These are phyloP conservation scores for Botrytis sinoallii DNA, from an alignment of 2,329 filamentous ascomycete species.

Conservation along the genomic window DNA sequence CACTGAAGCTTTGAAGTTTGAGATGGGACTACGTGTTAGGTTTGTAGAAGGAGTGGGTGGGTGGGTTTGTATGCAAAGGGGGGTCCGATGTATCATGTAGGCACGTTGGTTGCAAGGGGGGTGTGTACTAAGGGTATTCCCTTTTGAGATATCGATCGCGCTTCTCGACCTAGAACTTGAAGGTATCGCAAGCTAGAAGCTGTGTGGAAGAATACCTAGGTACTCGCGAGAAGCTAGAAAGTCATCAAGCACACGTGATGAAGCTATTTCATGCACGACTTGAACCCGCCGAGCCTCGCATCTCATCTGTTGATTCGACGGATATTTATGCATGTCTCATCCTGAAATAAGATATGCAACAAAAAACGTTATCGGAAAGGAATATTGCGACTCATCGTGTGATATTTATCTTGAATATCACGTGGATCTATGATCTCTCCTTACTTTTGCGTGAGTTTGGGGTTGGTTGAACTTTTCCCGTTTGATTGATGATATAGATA, in stretches of 20 bases:
- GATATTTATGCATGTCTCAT: conserved; percentile 20
- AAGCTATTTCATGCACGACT: conserved; percentile 19
- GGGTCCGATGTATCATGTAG: too few species aligned
- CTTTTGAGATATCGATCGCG: not conserved
- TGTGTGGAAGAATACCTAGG: not conserved
- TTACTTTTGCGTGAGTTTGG: not conserved
- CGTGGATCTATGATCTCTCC: not conserved
- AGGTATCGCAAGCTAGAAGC: not conserved
- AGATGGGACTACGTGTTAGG: not conserved
- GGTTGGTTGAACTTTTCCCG: not conserved
- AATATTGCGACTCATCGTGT: not conserved
- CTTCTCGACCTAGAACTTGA: not conserved
- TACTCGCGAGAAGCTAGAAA: not conserved
- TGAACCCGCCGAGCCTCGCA: conserved; percentile 1
- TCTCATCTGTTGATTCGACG: conserved; percentile 9
- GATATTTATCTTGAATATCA: conserved; percentile 2
- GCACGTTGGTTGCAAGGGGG: too few species aligned
- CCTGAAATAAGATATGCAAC: conserved; percentile 18
- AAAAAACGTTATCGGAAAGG: conserved; percentile 7
- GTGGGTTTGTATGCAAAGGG: not conserved
- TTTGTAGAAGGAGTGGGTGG: not conserved
- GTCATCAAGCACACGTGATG: not conserved
- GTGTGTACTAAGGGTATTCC: not conserved
- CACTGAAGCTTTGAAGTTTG: not conserved
- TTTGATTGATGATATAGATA: not conserved